Conservation (phyloP, 306 rosid genomes). For the Ziziphus jujuba region DNA sequence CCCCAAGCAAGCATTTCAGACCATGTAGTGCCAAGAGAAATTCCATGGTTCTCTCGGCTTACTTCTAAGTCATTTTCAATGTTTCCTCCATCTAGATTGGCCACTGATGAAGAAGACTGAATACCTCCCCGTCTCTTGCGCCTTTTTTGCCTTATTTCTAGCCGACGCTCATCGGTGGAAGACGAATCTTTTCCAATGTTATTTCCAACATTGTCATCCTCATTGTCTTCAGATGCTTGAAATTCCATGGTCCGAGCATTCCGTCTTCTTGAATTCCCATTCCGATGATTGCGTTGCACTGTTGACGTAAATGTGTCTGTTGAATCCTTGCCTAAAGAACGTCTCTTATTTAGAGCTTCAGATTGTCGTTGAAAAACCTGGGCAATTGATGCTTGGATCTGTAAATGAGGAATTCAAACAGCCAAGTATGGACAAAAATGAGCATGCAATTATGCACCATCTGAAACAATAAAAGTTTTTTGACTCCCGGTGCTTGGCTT, state of each 20-base stretch:
- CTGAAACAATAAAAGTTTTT: neutral
- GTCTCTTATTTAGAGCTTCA: slow-evolving; percentile 84
- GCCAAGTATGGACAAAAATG: slow-evolving; percentile 10
- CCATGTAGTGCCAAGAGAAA: slow-evolving; percentile 61
- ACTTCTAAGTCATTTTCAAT: slow-evolving; percentile 65
- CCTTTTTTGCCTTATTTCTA: slow-evolving; percentile 58
- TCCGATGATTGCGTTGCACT: slow-evolving; percentile 66
- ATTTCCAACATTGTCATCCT: slow-evolving; percentile 62
- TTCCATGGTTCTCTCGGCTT: slow-evolving; percentile 60
- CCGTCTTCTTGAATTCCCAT: slow-evolving; percentile 57
- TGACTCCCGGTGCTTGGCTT: slow-evolving; percentile 6
- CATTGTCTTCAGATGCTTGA: slow-evolving; percentile 78
- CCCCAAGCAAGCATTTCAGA: slow-evolving; percentile 91
- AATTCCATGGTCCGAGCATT: slow-evolving; percentile 46
- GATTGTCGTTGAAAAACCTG: slow-evolving; percentile 79
- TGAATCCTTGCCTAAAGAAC: slow-evolving; percentile 53
- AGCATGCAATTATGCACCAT: slow-evolving; percentile 1
- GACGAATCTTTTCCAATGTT: slow-evolving; percentile 61
- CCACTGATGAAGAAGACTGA: slow-evolving; percentile 72
- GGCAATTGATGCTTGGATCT: slow-evolving; percentile 65
- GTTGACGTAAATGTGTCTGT: slow-evolving; percentile 50
- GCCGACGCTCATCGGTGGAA: slow-evolving; percentile 62
- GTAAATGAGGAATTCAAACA: slow-evolving; percentile 25
- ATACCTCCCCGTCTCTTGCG: slow-evolving; percentile 59
- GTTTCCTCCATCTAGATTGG: slow-evolving; percentile 61